Base-by-base conservation (phyloP, 2,329 filamentous ascomycete species). In the Colletotrichum abscissum region DNA sequence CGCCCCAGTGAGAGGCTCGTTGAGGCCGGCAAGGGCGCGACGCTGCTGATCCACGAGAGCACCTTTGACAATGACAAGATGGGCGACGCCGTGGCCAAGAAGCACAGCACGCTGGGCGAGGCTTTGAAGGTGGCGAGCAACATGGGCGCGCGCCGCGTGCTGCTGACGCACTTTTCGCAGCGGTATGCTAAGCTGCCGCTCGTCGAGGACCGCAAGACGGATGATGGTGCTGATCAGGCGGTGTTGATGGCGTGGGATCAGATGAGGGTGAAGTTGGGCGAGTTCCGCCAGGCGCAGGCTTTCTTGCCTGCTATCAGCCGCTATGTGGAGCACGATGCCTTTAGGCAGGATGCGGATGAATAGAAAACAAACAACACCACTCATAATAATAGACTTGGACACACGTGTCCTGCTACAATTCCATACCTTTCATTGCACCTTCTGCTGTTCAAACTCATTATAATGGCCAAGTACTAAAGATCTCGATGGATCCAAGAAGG, bases 101-200 rank as follows among this genome's bases (percentile, higher is more conserved):
- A 93, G 79, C 97, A 99, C 85, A 94, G 90, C 52, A 99, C 97
- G 9, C 94, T 95, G 74, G 89, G 89, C 16, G 97, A 99, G 84
- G 97, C 97, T 1, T 88, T 99, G 4, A 88, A 86, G 57, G 89
- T 98, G 3, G 96, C 93, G 1, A 87, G 89, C 14, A 84, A 86
- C 58, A 99, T 99, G 97, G 83, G 89, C 33, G 97, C 95, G 0
- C 90, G 92, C 75, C 88, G 94, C 19, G 92, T 97, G 19, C 84
- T 99, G 68, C 87, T 99, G 62, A 99, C 97, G 8, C 97, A 99
- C 82, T 99, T 99, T 83, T 95, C 92, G 68, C 97, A 99, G 85
- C 89, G 97, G 8, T 99, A 99, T 82, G 93, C 94, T 78, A 96
- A 96, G 83, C 86, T 91, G 42, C 91, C 89, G 2, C 84, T 87